A percentile compares a stretch with the other conserved stretches of the same genome.
phyloP scores from a whole-genome alignment of 768 basidiomycete genomes.

The Psilocybe azurescens region DNA sequence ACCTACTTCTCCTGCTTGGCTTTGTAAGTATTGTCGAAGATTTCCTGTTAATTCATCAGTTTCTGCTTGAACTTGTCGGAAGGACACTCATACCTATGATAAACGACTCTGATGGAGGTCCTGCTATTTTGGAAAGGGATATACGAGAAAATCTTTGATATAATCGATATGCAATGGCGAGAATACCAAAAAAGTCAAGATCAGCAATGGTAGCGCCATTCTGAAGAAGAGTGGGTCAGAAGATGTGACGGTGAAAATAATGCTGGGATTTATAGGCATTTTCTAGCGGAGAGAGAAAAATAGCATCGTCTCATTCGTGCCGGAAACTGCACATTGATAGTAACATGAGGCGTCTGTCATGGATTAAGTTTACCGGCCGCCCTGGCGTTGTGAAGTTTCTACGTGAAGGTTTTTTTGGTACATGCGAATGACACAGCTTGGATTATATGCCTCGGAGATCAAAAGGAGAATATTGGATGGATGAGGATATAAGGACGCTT shows the following conservation, averaged over 20 bases:
- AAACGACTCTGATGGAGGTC: conserved; percentile 42
- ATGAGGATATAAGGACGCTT: not conserved
- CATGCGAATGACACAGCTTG: not conserved
- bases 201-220: not conserved
- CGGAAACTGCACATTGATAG: not conserved
- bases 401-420: not conserved
- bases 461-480: not conserved
- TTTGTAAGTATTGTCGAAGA: conserved; percentile 34
- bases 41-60: conserved; percentile 25
- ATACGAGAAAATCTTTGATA: conserved; percentile 37
- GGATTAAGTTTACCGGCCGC: not conserved
- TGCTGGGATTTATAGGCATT: not conserved
- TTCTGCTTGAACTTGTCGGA: not conserved
- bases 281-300: not conserved
- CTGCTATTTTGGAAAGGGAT: conserved; percentile 39
- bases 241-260: not conserved
- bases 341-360: not conserved
- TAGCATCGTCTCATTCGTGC: not conserved
- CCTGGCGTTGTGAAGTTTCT: not conserved
- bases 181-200: conserved; percentile 3
- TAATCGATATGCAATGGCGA: conserved; percentile 27
- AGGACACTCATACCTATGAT: conserved; percentile 36
- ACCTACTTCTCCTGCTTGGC: conserved; percentile 39
- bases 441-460: not conserved
- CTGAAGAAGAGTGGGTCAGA: not conserved